Evolutionary conservation across 139 green algal species (phyloP), one percentile per base, ranked within the genome.

Genomic region (Chlorella vulgaris): DNA sequence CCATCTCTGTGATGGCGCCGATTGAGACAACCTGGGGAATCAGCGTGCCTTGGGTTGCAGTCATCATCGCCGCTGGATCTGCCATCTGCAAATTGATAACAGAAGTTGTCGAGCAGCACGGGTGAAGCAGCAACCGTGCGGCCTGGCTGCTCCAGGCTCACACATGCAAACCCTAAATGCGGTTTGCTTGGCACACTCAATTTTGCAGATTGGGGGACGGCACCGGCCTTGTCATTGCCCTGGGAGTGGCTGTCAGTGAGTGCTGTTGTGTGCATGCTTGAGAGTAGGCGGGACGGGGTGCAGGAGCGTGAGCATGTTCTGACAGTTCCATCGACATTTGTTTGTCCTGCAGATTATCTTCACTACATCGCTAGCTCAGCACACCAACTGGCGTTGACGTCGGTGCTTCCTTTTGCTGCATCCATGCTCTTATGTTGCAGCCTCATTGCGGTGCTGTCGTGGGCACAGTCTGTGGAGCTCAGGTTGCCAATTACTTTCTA

Each of bases 401-500:
- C 36, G 7, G 0, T 4, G 51, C 69, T 26, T 51, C 6, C 65
- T 47, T 3, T 84, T 47, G 63, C 65, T 18, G 29, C n/a, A 13
- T 22, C 33, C 7, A 36, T 75, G 66, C 26, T 43, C 47, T 24
- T 58, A 15, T 58, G 47, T 58, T 10, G 13, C 15, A 15, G 47
- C 15, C 47, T 58, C 10, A 15, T 84, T 19, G 31, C 28, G 8
- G 35, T 29, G 24, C n/a, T 38, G 35, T 29, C 33, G 19, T 84
- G 38, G 39, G 36, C 80, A 15, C 81, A 85, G 35, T 74, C 42
- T 15, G 29, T 75, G 4, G 81, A 82, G 81, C 73, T 82, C 29
- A n/a, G 81, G 22, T 71, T 88, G 40, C 83, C 83, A 15, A 39
- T 85, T 35, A 69, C 58, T 13, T 88, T 83, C 35, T 78, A 74